A percentile compares a stretch with the other conserved stretches of the same genome.
Conservation (phyloP, 208 protist genomes). For the Trichomonas tenax region DNA sequence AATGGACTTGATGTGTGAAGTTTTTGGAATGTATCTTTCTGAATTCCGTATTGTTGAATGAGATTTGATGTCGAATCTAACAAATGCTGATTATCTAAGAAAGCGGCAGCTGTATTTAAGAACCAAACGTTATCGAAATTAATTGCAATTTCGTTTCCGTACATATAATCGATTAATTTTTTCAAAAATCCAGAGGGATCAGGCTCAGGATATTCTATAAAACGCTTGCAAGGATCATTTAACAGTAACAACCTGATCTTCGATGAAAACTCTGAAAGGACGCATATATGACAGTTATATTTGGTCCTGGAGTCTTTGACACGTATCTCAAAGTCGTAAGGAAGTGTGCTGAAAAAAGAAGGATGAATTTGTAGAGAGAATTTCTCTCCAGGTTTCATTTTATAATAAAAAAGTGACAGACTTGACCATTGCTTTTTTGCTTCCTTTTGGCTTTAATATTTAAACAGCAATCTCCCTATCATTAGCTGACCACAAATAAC, state of each 20-base stretch:
- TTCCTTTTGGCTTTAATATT: no score
- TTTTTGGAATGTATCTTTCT: neutral
- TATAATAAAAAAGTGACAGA: neutral
- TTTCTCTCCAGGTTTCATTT: neutral
- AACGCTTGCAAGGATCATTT: neutral
- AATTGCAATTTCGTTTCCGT: neutral
- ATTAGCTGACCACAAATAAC: no score
- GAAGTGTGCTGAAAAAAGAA: neutral
- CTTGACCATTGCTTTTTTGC: neutral
- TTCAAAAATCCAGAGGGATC: neutral
- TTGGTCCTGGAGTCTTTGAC: neutral
- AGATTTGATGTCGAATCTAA: neutral
- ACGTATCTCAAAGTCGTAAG: neutral
- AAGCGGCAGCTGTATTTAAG: neutral
- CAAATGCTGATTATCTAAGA: neutral
- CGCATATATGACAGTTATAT: neutral
- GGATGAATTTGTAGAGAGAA: neutral
- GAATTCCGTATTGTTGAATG: neutral
- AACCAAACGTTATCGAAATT: neutral
- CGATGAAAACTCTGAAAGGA: neutral
- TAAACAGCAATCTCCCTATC: no score
- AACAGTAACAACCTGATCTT: neutral
- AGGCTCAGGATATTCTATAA: neutral
- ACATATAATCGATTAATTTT: neutral
- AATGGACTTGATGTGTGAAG: neutral